phyloP scores from a whole-genome alignment of 495 filamentous ascomycete species.

The Lasiosphaeria miniovina region DNA sequence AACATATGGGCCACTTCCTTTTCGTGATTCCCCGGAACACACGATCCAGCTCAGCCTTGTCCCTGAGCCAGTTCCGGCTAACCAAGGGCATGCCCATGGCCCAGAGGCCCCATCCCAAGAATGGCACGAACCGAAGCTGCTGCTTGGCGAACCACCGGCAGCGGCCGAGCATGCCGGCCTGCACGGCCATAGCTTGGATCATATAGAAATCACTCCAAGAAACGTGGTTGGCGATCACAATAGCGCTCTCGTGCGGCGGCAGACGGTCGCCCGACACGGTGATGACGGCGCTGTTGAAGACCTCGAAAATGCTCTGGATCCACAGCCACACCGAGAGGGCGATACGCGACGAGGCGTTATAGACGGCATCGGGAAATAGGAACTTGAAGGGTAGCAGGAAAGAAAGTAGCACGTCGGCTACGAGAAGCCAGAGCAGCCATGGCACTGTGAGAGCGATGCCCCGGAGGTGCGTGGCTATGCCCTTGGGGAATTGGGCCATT shows the following conservation, averaged over 20 bases:
- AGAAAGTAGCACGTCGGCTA: constrained; percentile 50
- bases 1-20: constrained; percentile 54
- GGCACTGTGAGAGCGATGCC: constrained; percentile 44
- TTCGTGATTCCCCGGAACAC: constrained; percentile 49
- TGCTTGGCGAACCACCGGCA: constrained; percentile 59
- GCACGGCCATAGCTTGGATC: constrained; percentile 53
- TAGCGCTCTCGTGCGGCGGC: constrained; percentile 48
- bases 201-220: constrained; percentile 60
- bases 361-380: constrained; percentile 45
- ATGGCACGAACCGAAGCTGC: constrained; percentile 52
- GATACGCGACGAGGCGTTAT: constrained; percentile 48
- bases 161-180: constrained; percentile 52
- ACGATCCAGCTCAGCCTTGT: constrained; percentile 51
- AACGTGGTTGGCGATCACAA: constrained; percentile 57
- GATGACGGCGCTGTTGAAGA: constrained; percentile 47
- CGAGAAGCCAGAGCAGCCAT: constrained; percentile 48
- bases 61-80: constrained; percentile 52
- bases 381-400: constrained; percentile 48
- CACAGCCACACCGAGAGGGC: constrained; percentile 50
- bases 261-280: constrained; percentile 47
- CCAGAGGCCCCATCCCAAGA: constrained; percentile 59
- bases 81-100: constrained; percentile 61
- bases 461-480: constrained; percentile 33
- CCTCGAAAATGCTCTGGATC: constrained; percentile 52
- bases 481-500: constrained; percentile 1